Percentiles rank a stretch among this genome's conserved stretches.
phyloP scores from a whole-genome alignment of 345 rosid species.

The Melaleuca quinquenervia region DNA sequence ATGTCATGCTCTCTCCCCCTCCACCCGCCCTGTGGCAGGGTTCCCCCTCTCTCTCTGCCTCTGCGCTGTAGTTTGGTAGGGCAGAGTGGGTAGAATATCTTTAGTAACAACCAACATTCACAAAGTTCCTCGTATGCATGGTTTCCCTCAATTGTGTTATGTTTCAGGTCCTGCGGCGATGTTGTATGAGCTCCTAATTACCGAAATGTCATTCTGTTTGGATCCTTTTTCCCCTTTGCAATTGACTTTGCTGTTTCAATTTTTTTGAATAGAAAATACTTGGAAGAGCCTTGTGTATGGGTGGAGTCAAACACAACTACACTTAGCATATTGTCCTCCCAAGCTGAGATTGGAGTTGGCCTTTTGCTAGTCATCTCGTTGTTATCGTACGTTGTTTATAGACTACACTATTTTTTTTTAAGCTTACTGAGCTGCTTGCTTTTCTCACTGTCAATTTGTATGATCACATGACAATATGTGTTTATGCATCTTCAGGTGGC shows the following conservation, averaged over 20 bases:
- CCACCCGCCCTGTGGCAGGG: no score
- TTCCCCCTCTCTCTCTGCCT: no score
- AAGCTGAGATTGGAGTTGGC: conserved; percentile 90
- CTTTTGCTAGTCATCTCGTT: conserved; percentile 65
- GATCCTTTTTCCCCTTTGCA: not conserved
- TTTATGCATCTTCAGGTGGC: conserved; percentile 54
- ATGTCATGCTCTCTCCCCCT: not conserved
- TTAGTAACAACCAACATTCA: not conserved
- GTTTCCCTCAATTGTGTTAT: not conserved
- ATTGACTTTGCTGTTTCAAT: not conserved
- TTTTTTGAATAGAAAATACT: conserved; percentile 52
- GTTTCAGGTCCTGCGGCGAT: not conserved
- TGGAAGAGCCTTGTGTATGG: conserved; percentile 96
- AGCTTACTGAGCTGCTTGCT: not conserved
- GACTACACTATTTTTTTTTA: not conserved
- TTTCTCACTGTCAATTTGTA: not conserved
- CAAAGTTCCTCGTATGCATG: not conserved
- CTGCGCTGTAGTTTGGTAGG: not conserved
- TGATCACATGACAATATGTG: not conserved
- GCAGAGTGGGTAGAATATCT: not conserved
- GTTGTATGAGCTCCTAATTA: not conserved
- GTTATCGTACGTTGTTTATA: conserved; percentile 49
- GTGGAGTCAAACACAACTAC: conserved; percentile 86
- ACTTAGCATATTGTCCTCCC: conserved; percentile 75
- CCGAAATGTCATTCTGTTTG: not conserved